These are phyloP conservation scores for Kandelia obovata DNA, from an alignment of 345 rosid genomes.

Conservation along the genomic window DNA sequence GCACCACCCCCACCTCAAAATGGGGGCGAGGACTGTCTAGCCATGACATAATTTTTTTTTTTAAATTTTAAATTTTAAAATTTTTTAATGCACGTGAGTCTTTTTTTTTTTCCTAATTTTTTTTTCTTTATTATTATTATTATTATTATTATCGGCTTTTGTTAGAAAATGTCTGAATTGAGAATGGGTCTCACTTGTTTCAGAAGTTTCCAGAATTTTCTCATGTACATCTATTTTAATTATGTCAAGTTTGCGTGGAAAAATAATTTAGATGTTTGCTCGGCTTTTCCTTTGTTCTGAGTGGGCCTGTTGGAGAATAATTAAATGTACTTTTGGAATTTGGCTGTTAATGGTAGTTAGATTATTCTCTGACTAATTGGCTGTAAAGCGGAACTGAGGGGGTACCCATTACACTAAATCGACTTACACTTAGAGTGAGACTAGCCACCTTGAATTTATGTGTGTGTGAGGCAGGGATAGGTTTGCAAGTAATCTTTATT, in stretches of 20 bases:
- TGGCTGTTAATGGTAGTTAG: background rate
- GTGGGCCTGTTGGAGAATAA: background rate
- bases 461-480: no score
- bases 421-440: background rate
- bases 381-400: background rate
- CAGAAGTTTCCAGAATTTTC: no score
- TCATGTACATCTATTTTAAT: background rate
- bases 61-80: no score
- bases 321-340: background rate
- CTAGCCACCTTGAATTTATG: background rate
- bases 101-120: no score
- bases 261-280: background rate
- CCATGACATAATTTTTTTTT: no score
- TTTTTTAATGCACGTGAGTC: no score
- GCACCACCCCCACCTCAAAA: no score
- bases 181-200: background rate
- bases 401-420: background rate
- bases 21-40: no score
- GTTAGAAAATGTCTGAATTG: background rate
- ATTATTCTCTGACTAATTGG: background rate
- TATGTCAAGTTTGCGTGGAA: background rate
- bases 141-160: background rate
- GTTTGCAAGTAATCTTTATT: no score
- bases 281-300: background rate
- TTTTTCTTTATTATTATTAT: no score